These are phyloP conservation scores for Tetrahymena thermophila DNA, from an alignment of 73 alveolate genomes.

Conservation along the genomic window DNA sequence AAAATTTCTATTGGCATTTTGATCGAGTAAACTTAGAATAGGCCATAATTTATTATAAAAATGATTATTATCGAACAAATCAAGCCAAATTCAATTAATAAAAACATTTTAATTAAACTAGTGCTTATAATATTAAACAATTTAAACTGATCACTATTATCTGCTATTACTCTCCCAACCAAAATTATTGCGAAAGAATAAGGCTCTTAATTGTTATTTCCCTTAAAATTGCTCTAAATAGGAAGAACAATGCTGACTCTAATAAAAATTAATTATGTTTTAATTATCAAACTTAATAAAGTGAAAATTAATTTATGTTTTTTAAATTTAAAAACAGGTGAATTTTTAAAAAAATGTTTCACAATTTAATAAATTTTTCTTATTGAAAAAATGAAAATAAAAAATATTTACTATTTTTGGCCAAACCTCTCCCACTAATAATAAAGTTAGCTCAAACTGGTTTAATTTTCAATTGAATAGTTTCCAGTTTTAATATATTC, in stretches of 20 bases:
- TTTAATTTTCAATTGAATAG: not conserved
- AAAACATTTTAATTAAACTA: too few species aligned
- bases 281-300: too few species aligned
- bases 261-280: too few species aligned
- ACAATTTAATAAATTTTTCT: too few species aligned
- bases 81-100: not conserved
- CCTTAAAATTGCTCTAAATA: not conserved
- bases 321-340: too few species aligned
- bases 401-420: not conserved
- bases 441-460: not conserved
- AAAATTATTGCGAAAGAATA: not conserved
- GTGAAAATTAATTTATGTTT: too few species aligned
- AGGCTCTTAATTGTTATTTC: not conserved
- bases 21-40: too few species aligned
- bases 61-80: too few species aligned
- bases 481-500: not conserved
- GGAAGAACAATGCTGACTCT: not conserved
- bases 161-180: not conserved
- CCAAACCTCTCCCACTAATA: not conserved
- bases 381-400: too few species aligned
- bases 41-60: not conserved
- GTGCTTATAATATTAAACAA: not conserved
- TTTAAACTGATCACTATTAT: not conserved
- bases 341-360: too few species aligned
- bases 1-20: not conserved